phyloP scores from a whole-genome alignment of 257 asterid genomes.

The Nicotiana otophora region DNA sequence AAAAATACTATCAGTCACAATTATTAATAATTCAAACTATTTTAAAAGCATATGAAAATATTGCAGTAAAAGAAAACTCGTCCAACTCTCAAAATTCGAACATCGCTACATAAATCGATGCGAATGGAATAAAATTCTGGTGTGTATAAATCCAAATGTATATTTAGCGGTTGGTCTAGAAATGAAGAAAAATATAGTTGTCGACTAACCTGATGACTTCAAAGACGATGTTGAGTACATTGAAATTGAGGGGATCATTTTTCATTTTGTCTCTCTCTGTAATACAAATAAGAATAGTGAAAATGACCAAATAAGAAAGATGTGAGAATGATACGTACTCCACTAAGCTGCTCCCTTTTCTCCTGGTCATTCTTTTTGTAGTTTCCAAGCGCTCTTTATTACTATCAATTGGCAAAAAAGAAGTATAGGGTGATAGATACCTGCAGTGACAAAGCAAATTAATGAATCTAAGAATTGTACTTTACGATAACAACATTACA shows the following conservation, averaged over 20 bases:
- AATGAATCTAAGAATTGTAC: neutral
- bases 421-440: conserved; percentile 55
- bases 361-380: neutral
- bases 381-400: neutral
- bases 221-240: conserved; percentile 31
- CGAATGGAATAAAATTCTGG: too few relatives aligned
- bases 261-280: conserved; percentile 36
- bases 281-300: conserved; percentile 38
- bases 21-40: too few relatives aligned
- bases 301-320: conserved; percentile 32
- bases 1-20: too few relatives aligned
- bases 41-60: too few relatives aligned
- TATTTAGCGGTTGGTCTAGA: too few relatives aligned
- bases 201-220: conserved; percentile 22
- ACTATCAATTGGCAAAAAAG: conserved; percentile 23
- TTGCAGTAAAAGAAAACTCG: too few relatives aligned
- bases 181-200: neutral
- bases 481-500: neutral
- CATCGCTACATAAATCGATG: too few relatives aligned
- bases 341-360: neutral
- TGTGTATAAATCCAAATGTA: too few relatives aligned
- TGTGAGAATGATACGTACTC: conserved; percentile 34
- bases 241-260: conserved; percentile 56
- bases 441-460: conserved; percentile 18
- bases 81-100: too few relatives aligned